Percentiles rank a stretch among this genome's conserved stretches.
phyloP scores from a whole-genome alignment of 495 filamentous ascomycete species.

The Xylaria nigripes region DNA sequence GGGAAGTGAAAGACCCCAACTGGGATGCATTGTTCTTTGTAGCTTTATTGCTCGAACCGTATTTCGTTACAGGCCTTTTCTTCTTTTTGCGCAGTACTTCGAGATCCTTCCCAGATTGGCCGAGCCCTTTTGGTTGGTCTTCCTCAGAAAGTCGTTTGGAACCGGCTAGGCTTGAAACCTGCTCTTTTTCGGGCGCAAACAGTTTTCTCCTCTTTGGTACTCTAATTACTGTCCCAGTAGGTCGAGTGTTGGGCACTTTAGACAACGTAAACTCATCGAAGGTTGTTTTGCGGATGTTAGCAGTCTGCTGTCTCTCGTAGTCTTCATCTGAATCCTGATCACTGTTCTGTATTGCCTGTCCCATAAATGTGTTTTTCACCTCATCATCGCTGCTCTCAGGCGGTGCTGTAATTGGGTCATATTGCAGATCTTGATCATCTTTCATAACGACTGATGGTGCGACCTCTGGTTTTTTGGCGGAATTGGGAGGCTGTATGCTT shows the following conservation, averaged over 20 bases:
- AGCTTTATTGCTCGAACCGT: background rate
- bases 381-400: conserved; percentile 22
- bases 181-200: conserved; percentile 4
- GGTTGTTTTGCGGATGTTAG: conserved; percentile 16
- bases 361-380: background rate
- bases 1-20: background rate
- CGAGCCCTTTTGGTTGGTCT: background rate
- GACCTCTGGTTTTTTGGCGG: background rate
- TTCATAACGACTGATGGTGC: background rate
- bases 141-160: conserved; percentile 21
- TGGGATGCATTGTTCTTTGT: background rate
- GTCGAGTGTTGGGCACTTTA: background rate
- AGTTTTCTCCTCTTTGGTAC: background rate
- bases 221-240: background rate
- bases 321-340: conserved; percentile 15
- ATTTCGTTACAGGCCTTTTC: background rate
- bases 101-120: conserved; percentile 5
- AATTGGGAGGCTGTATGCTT: background rate
- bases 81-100: conserved; percentile 2
- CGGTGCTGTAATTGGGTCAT: conserved; percentile 16
- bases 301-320: conserved; percentile 2
- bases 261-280: conserved; percentile 9
- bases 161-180: conserved; percentile 15
- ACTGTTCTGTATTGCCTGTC: background rate
- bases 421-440: background rate